Conservation (phyloP, 495 filamentous ascomycete species). For the Penicillium turbatum region DNA sequence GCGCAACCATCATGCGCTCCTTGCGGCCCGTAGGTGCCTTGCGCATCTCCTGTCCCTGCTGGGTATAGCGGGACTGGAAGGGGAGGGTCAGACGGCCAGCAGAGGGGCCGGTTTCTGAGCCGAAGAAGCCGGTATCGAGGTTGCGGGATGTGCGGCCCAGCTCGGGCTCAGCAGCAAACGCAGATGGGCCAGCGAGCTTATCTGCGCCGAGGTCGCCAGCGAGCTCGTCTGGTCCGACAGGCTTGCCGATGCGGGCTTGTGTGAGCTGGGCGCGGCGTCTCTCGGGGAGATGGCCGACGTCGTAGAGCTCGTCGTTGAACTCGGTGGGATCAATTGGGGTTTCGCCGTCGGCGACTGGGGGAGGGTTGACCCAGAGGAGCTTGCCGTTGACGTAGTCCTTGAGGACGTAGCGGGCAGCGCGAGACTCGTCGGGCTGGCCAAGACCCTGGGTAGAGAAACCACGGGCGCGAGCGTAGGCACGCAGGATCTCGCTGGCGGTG, state of each 20-base stretch:
- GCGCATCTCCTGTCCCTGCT: constrained; percentile 63
- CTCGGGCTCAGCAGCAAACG: constrained; percentile 21
- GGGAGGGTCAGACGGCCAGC: constrained; percentile 68
- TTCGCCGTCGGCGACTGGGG: constrained; percentile 53
- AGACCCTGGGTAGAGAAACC: constrained; percentile 85
- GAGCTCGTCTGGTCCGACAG: constrained; percentile 30
- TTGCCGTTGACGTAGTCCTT: constrained; percentile 99
- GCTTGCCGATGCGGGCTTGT: constrained; percentile 51
- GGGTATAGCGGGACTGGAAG: constrained; percentile 81
- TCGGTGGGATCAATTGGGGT: constrained; percentile 59
- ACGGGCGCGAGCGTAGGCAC: constrained; percentile 80
- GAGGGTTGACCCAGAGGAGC: constrained; percentile 86
- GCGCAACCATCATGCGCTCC: constrained; percentile 72
- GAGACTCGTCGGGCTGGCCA: constrained; percentile 87
- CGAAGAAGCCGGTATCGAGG: constrained; percentile 87
- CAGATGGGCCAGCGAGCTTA: constrained; percentile 15
- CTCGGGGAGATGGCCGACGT: constrained; percentile 68
- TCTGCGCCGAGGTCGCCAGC: constrained; percentile 42
- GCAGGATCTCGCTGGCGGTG: constrained; percentile 80
- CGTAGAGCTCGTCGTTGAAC: constrained; percentile 90
- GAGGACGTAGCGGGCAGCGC: constrained; percentile 83
- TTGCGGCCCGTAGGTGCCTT: constrained; percentile 80
- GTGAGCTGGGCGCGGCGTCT: constrained; percentile 54
- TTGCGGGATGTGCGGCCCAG: constrained; percentile 66
- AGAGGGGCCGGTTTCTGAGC: constrained; percentile 51